Conservation (phyloP, 2,329 filamentous ascomycete genomes). For the Fusarium luffae region DNA sequence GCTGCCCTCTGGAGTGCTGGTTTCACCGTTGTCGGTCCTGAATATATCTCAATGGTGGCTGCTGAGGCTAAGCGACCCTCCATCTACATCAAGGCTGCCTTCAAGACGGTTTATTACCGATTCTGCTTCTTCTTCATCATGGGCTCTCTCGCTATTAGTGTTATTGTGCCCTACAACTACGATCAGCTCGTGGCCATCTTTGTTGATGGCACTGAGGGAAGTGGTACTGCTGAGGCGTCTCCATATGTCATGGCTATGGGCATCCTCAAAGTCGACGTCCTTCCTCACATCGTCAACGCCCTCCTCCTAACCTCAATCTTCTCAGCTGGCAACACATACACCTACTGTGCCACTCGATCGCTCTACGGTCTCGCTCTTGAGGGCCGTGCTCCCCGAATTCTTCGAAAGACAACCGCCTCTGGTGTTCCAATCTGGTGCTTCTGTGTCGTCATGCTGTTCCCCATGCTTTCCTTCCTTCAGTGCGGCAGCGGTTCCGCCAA, state of each 20-base stretch:
- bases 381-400: conserved; percentile 61
- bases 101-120: conserved; percentile 78
- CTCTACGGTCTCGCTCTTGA: conserved; percentile 63
- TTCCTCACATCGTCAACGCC: conserved; percentile 69
- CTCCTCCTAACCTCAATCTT: conserved; percentile 57
- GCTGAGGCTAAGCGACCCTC: conserved; percentile 75
- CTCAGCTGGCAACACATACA: conserved; percentile 63
- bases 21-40: conserved; percentile 73
- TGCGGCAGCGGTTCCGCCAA: conserved; percentile 60
- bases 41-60: conserved; percentile 76
- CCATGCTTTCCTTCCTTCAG: conserved; percentile 64
- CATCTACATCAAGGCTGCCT: conserved; percentile 72
- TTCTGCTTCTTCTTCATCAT: conserved; percentile 78
- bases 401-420: conserved; percentile 67
- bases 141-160: conserved; percentile 73
- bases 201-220: conserved; percentile 50
- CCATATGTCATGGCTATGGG: conserved; percentile 73
- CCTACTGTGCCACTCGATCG: conserved; percentile 62
- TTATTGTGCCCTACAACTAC: conserved; percentile 74
- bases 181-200: conserved; percentile 63
- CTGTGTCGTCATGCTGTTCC: conserved; percentile 63
- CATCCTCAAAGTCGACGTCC: conserved; percentile 62
- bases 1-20: conserved; percentile 72
- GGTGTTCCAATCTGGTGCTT: conserved; percentile 72
- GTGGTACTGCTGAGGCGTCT: conserved; percentile 64